Conservation (phyloP, 306 rosid species). For the Rosa chinensis region DNA sequence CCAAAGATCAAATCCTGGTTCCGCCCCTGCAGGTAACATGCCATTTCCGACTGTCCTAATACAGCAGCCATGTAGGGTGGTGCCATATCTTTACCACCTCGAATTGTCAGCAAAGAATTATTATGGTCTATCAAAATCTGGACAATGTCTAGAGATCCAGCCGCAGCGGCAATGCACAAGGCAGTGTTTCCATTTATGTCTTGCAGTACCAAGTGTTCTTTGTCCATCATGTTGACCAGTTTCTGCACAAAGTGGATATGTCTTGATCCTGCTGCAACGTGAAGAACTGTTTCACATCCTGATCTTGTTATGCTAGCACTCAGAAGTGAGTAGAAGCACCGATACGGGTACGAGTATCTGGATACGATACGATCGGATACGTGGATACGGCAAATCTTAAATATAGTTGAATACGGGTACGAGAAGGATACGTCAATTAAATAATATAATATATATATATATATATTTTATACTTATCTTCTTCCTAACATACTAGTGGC, state of each 20-base stretch:
- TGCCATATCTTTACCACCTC: background rate
- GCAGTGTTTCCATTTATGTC: conserved; percentile 1
- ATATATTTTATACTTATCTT: too few species aligned
- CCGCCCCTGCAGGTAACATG: background rate
- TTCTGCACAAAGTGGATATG: conserved; percentile 18
- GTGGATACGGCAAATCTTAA: too few species aligned
- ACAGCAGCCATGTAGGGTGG: conserved; percentile 14
- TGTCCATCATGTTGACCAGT: background rate
- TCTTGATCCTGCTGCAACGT: conserved; percentile 16
- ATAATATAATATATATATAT: too few species aligned
- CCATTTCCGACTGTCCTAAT: conserved; percentile 10
- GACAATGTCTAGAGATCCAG: conserved; percentile 14
- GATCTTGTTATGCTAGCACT: background rate
- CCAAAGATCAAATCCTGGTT: too few species aligned
- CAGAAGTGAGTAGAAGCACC: too few species aligned
- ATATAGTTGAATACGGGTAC: too few species aligned
- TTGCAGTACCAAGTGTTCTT: background rate
- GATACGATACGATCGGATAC: too few species aligned
- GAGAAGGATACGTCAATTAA: too few species aligned
- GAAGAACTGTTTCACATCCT: background rate
- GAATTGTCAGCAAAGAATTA: background rate
- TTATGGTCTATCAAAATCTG: conserved; percentile 3
- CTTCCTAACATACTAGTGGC: too few species aligned
- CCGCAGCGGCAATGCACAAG: conserved; percentile 11
- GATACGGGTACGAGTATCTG: too few species aligned